These are phyloP conservation scores for Rhododendron henanense DNA, from an alignment of 148 eudicot genomes.

Conservation along the genomic window DNA sequence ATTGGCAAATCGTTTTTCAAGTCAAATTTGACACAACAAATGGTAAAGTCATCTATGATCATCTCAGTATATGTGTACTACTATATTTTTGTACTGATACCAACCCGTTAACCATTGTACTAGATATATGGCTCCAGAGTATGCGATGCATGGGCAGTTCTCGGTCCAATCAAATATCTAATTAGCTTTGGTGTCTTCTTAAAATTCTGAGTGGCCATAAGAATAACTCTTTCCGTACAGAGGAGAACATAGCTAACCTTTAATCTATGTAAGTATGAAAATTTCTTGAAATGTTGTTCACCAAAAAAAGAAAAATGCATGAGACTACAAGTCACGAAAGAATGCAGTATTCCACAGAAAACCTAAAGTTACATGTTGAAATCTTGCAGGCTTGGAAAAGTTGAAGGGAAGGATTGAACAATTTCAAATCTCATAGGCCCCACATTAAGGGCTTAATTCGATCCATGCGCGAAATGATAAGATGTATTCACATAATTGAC, in stretches of 20 bases:
- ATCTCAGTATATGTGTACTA: too few species aligned
- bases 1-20: too few species aligned
- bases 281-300: not conserved
- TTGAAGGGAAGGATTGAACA: not conserved
- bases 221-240: not conserved
- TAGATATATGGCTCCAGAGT: not conserved
- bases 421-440: too few species aligned
- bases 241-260: not conserved
- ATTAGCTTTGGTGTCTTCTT: not conserved
- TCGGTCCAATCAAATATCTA: not conserved
- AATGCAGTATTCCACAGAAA: too few species aligned
- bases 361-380: too few species aligned
- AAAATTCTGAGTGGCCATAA: not conserved
- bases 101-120: not conserved
- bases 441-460: too few species aligned
- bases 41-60: too few species aligned
- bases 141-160: not conserved
- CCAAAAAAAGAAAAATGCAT: too few species aligned
- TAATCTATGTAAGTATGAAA: not conserved
- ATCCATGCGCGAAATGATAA: not conserved
- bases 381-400: too few species aligned
- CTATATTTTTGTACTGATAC: not conserved
- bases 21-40: too few species aligned
- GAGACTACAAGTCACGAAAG: too few species aligned
- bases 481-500: not conserved